Base-by-base conservation (phyloP, 345 rosid genomes). In the Eucalyptus curtisii region DNA sequence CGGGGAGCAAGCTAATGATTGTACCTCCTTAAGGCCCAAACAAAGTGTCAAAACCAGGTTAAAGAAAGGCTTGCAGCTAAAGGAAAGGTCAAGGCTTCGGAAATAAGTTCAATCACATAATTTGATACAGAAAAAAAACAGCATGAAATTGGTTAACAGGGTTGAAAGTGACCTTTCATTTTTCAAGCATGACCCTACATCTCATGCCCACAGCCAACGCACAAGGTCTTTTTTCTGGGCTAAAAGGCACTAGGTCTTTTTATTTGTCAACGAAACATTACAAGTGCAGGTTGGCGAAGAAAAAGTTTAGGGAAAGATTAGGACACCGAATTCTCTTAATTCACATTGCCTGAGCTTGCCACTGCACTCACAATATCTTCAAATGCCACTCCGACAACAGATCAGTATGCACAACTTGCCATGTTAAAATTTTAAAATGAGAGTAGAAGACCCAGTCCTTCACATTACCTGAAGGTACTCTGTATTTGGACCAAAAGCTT, bases 1-100 rank as follows among this genome's bases (percentile, higher is more conserved):
- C 99, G 11, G 99, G 99, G 71, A 96, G 96, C 93, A 97, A 91
- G 76, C 95, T 91, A 86, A 97, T 90, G 88, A 94, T 90, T 1
- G 92, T 95, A 61, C 98, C 96, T 91, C 95, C 99, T 96, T 90
- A 89, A 89, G 89, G 64, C 44, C 85, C 87, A 64, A n/a, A 81
- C 30, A 49, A 87, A 87, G 76, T 19, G 48, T 86, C 27, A 89
- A 71, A 40, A 82, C 59, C 88, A 31, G 59, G 66, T 52, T 59
- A 89, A 50, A 88, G 52, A 44, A 52, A 37, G 88, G 40, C 59
- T n/a, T 31, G 49, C 59, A 42, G 64, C 33, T 33, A 86, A 86
- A 11, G 47, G 84, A 40, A 76, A 76, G 30, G 47, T 40, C 47
- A 76, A 76, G 84, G 45, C 5, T 76, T 22, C 47, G 6, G 82